Conservation (phyloP, 2,329 filamentous ascomycete species). For the Basipetospora sp. region DNA sequence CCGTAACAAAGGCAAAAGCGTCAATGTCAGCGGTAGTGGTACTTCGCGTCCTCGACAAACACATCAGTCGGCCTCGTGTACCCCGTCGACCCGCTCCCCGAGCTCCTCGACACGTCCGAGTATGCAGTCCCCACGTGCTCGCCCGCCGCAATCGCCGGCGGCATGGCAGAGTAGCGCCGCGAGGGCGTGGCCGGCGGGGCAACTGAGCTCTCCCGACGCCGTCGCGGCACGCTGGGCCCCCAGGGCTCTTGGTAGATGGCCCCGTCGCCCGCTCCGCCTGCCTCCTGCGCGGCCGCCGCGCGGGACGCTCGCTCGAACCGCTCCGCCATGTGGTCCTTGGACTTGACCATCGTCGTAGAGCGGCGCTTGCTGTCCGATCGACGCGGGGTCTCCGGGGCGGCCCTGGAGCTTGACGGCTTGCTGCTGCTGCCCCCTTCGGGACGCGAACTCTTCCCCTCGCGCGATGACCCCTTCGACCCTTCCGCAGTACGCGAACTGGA, state of each 20-base stretch:
- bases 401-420: neutral
- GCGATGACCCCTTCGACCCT: neutral
- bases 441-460: conserved; percentile 1
- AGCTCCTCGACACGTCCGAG: conserved; percentile 4
- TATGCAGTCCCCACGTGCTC: neutral
- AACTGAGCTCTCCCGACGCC: conserved; percentile 1
- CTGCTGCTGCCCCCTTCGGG: neutral
- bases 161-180: neutral
- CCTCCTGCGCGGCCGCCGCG: neutral
- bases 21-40: conserved; percentile 1
- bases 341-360: neutral
- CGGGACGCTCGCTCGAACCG: conserved; percentile 2
- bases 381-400: neutral
- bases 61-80: conserved; percentile 3
- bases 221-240: conserved; percentile 3
- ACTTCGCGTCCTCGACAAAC: conserved; percentile 1
- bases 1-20: neutral
- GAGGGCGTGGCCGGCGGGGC: neutral
- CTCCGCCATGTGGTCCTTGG: conserved; percentile 4
- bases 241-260: conserved; percentile 2
- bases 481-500: conserved; percentile 1
- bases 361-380: conserved; percentile 3
- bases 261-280: too few relatives aligned
- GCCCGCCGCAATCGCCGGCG: neutral
- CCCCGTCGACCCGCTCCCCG: conserved; percentile 2